These are phyloP conservation scores for Melanopsichium pennsylvanicum DNA, from an alignment of 1,284 basidiomycete genomes.

Conservation along the genomic window DNA sequence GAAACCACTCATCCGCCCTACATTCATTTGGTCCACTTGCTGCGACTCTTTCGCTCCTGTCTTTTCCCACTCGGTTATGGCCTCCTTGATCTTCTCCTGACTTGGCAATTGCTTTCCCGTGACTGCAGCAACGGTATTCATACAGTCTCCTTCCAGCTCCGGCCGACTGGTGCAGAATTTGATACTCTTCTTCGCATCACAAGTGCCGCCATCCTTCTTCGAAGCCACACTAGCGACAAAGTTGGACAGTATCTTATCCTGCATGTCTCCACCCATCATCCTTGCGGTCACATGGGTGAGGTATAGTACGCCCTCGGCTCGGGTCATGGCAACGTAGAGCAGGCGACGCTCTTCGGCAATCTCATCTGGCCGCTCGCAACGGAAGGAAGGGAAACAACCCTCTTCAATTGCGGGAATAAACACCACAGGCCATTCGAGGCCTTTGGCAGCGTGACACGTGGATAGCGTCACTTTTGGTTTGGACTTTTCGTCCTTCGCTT, in stretches of 20 bases:
- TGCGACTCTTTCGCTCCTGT: slow-evolving; percentile 19
- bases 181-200: slow-evolving; percentile 24
- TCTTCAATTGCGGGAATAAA: slow-evolving; percentile 74
- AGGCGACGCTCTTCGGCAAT: slow-evolving; percentile 82
- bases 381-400: slow-evolving; percentile 80
- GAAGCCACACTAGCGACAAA: slow-evolving; percentile 36
- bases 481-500: slow-evolving; percentile 68
- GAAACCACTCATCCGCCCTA: slow-evolving; percentile 30
- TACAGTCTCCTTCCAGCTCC: slow-evolving; percentile 7
- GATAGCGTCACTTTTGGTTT: slow-evolving; percentile 79
- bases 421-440: slow-evolving; percentile 89
- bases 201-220: slow-evolving; percentile 16
- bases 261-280: slow-evolving; percentile 41
- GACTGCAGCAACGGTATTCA: slow-evolving; percentile 21
- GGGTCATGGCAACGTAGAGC: slow-evolving; percentile 88
- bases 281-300: slow-evolving; percentile 67
- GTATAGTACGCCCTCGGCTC: slow-evolving; percentile 80
- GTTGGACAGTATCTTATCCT: slow-evolving; percentile 34
- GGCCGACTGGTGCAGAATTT: slow-evolving; percentile 30
- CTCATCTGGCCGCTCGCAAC: slow-evolving; percentile 73
- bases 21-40: slow-evolving; percentile 33
- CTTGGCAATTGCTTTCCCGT: slow-evolving; percentile 16
- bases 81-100: slow-evolving; percentile 4
- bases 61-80: slow-evolving; percentile 19
- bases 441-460: slow-evolving; percentile 89